These are phyloP conservation scores for Dillenia suffruticosa DNA, from an alignment of 164 flowering plant genomes.

Conservation along the genomic window DNA sequence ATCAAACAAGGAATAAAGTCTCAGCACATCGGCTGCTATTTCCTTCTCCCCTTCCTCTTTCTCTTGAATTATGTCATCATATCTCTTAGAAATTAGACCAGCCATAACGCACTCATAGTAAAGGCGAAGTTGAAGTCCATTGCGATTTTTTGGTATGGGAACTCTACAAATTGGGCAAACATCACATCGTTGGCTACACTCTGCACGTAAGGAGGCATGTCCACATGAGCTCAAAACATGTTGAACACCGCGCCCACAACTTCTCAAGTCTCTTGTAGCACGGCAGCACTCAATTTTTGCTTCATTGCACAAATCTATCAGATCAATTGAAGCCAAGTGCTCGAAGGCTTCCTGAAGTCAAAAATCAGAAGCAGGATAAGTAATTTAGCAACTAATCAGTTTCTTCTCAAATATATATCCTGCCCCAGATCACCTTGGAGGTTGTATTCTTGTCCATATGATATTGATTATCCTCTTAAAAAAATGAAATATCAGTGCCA, in stretches of 20 bases:
- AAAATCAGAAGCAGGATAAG: slow-evolving; percentile 5
- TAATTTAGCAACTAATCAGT: too few species aligned
- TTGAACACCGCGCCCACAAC: slow-evolving; percentile 83
- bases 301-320: slow-evolving; percentile 80
- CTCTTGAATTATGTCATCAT: slow-evolving; percentile 63
- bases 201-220: slow-evolving; percentile 89
- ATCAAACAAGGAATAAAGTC: slow-evolving; percentile 85
- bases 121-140: slow-evolving; percentile 54
- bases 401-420: too few species aligned
- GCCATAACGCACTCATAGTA: slow-evolving; percentile 83
- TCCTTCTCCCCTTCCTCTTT: slow-evolving; percentile 49
- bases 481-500: too few species aligned
- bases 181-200: slow-evolving; percentile 89
- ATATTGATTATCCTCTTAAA: too few species aligned
- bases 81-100: slow-evolving; percentile 70
- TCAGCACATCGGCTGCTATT: slow-evolving; percentile 57
- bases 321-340: slow-evolving; percentile 78
- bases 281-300: slow-evolving; percentile 92
- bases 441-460: too few species aligned
- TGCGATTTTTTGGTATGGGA: slow-evolving; percentile 50
- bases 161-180: slow-evolving; percentile 85
- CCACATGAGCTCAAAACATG: slow-evolving; percentile 70
- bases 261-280: slow-evolving; percentile 86
- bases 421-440: too few species aligned
- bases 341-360: slow-evolving; percentile 66